Evolutionary conservation across 1,284 basidiomycete genomes (phyloP), one percentile per base, ranked within the genome.

Genomic region (Pholiota adiposa): DNA sequence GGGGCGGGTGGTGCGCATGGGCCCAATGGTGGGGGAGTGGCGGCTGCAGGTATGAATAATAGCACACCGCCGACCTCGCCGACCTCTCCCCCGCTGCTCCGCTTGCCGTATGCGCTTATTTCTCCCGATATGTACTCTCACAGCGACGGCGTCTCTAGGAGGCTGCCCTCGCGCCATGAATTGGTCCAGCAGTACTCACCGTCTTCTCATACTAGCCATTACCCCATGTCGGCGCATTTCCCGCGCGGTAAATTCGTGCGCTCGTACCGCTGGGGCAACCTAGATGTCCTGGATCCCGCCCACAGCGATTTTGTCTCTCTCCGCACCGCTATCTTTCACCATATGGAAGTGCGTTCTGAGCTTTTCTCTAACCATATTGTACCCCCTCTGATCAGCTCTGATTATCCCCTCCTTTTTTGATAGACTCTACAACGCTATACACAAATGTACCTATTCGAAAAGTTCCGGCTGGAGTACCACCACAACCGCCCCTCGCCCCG

Each of bases 391-490:
- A n/a, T n/a, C n/a, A n/a, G 34, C 43, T 38, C 41, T 51, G 36
- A 51, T 59, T 43, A 51, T 56, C 60, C 66, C 52, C 63, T 65
- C 61, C 61, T 63, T 60, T 62, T 65, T 60, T 64, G 65, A 70
- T 73, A 93, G 89, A 91, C 88, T 51, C 79, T 93, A 64, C 89
- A 90, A 76, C 88, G 89, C 69, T 92, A 93, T 73, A 93, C 92
- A 38, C 83, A 85, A 69, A 88, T 92, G 66, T 92, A 93, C 75
- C 80, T 93, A 59, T 90, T 90, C 66, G 88, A 91, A 69, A 91
- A 88, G 70, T 93, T 88, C 77, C 83, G 83, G 63, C 74, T 73
- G 59, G 89, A 91, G 63, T 83, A 81, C 70, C 75, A 76, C 56
- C 79, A 80, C 65, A 81, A 83, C 59, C 79, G 78, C 52, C 78